Conservation (phyloP, 352 stramenopile genomes). For the Pythium dissimile region DNA sequence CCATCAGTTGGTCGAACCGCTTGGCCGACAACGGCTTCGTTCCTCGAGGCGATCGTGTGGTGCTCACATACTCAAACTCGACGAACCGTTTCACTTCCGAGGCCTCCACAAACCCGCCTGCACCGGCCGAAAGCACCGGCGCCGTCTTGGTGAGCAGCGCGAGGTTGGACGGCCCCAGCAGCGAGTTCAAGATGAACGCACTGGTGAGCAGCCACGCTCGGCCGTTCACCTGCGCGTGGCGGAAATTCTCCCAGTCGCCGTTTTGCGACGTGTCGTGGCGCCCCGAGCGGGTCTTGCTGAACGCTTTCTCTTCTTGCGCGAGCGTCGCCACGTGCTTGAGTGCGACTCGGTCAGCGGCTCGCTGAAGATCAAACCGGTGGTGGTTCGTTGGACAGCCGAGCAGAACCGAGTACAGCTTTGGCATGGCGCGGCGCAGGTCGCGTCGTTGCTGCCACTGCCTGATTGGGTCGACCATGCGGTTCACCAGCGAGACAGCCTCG, state of each 20-base stretch:
- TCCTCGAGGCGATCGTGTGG: constrained; percentile 53
- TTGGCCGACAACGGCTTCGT: constrained; percentile 43
- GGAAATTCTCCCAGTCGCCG: constrained; percentile 89
- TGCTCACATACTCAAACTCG: constrained; percentile 84
- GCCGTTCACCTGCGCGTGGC: constrained; percentile 70
- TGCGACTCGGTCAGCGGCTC: constrained; percentile 34
- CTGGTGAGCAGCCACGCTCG: constrained; percentile 55
- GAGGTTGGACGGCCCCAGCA: constrained; percentile 38
- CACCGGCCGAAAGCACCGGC: neutral
- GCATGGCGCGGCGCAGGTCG: constrained; percentile 50
- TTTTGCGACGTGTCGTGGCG: constrained; percentile 75
- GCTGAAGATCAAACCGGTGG: constrained; percentile 58
- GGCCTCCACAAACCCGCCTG: constrained; percentile 4
- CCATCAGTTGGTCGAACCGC: constrained; percentile 55
- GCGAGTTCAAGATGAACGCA: constrained; percentile 67
- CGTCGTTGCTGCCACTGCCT: constrained; percentile 57
- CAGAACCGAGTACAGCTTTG: constrained; percentile 54
- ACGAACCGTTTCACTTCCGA: constrained; percentile 22
- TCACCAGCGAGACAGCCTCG: constrained; percentile 43
- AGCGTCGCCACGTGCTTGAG: constrained; percentile 61
- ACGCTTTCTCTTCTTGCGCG: constrained; percentile 69
- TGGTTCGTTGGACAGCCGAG: constrained; percentile 64
- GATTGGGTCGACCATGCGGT: constrained; percentile 34
- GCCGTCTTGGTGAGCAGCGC: neutral
- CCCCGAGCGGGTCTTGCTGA: constrained; percentile 49